These are phyloP conservation scores for Umbilicaria muhlenbergii DNA, from an alignment of 495 filamentous ascomycete species.

Conservation along the genomic window DNA sequence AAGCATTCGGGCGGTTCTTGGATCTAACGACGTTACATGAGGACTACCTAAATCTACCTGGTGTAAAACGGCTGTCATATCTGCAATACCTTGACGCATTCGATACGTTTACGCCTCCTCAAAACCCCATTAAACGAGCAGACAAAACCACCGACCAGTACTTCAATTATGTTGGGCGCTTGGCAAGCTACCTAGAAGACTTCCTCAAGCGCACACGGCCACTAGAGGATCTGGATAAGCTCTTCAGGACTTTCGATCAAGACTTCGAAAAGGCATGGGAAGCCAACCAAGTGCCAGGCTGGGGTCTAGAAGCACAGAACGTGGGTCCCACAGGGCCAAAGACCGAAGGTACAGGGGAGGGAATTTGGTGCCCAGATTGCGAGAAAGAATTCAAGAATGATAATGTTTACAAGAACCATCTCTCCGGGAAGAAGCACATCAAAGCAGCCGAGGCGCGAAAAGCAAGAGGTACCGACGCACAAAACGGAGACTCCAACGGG, in stretches of 20 bases:
- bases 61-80: conserved; percentile 69
- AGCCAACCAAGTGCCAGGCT: conserved; percentile 61
- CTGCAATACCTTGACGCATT: conserved; percentile 83
- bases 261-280: conserved; percentile 79
- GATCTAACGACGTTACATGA: conserved; percentile 77
- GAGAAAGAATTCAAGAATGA: conserved; percentile 91
- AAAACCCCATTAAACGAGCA: conserved; percentile 49
- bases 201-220: conserved; percentile 73
- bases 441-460: conserved; percentile 52
- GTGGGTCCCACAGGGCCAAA: conserved; percentile 27
- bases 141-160: conserved; percentile 86
- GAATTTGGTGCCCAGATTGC: conserved; percentile 76
- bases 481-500: conserved; percentile 8
- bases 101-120: conserved; percentile 65
- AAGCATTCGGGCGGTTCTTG: conserved; percentile 77
- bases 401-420: conserved; percentile 81
- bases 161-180: conserved; percentile 69
- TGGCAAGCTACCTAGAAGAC: conserved; percentile 68
- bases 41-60: conserved; percentile 74
- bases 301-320: conserved; percentile 43
- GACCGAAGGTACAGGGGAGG: conserved; percentile 47
- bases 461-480: conserved; percentile 19
- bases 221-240: conserved; percentile 64
- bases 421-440: conserved; percentile 83
- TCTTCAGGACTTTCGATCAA: conserved; percentile 56